phyloP scores from a whole-genome alignment of 345 rosid genomes.

The Psidium guajava region DNA sequence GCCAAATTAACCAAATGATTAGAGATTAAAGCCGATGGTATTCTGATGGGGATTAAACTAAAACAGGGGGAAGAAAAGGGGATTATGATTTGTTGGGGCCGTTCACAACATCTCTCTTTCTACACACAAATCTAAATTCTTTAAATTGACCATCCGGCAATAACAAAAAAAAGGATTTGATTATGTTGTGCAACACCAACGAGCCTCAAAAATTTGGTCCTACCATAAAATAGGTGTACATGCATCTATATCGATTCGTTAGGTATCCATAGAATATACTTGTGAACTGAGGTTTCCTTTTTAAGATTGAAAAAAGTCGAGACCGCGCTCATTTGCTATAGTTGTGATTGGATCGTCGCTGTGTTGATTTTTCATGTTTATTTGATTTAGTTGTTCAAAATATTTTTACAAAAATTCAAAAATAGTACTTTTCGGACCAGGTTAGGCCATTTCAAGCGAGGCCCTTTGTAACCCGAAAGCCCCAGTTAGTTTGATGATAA shows the following conservation, averaged over 20 bases:
- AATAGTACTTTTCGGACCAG: neutral
- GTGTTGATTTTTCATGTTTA: neutral
- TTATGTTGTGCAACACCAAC: neutral
- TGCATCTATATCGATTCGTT: neutral
- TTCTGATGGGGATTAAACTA: neutral
- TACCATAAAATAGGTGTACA: neutral
- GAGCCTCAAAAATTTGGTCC: neutral
- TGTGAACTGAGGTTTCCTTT: neutral
- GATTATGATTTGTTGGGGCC: neutral
- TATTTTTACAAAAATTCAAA: neutral
- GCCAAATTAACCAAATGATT: neutral
- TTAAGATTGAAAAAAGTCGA: neutral
- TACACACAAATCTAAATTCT: neutral
- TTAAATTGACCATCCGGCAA: neutral
- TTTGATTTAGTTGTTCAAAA: neutral
- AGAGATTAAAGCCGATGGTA: neutral
- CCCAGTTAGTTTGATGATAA: neutral
- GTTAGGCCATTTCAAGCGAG: no score
- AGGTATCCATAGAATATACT: neutral
- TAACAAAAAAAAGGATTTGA: neutral
- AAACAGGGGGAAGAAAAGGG: neutral
- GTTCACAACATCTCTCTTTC: neutral
- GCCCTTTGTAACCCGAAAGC: no score
- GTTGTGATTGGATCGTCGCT: neutral
- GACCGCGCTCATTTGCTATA: neutral